Base-by-base conservation (phyloP, 768 basidiomycete species). In the Lentinus tigrinus region DNA sequence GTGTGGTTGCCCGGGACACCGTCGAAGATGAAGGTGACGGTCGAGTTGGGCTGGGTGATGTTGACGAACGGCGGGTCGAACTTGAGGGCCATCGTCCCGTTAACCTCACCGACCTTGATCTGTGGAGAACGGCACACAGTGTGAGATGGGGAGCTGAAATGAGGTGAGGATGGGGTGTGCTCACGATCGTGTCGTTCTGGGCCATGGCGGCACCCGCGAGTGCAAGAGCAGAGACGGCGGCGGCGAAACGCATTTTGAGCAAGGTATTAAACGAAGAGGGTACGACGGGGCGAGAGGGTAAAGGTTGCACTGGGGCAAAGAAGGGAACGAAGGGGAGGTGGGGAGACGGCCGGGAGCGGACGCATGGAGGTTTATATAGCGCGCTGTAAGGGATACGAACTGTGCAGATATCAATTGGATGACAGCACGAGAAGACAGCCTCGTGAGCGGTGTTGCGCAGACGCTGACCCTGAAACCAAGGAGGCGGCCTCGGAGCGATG, bases 1-100 rank as follows among this genome's bases (percentile, higher is more conserved):
- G 74, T 73, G 69, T 85, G 82, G 67, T 82, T 82, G 57, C 81
- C 81, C 1, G 81, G 81, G 24, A 75, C 63, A 56, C 81, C 83
- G 48, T 70, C 71, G 64, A 80, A 85, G 21, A 69, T 57, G 74
- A 85, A 85, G 14, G 76, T 81, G 39, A 85, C 64, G 7, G 76
- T 70, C 4, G 77, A 75, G 19, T 80, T 80, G 21, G 75, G 73
- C 43, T 46, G 5, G 13, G 73, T 60, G 9, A 78, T 81, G 24
- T 57, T 80, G 56, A 82, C 50, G 37, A 55, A 70, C 38, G 67
- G 58, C 1, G 84, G 83, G 37, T 71, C 74, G 72, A 79, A 85
- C 58, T 77, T 76, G 69, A 78, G 78, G 42, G 75, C 77, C 0
- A 58, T 44, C 23, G 68, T 62, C 34, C 55, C 57, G 13, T 50